A percentile compares a stretch with the other conserved stretches of the same genome.
Evolutionary conservation across 371 early-diverging fungal genomes (phyloP).

Genomic region (Apophysomyces sp.): DNA sequence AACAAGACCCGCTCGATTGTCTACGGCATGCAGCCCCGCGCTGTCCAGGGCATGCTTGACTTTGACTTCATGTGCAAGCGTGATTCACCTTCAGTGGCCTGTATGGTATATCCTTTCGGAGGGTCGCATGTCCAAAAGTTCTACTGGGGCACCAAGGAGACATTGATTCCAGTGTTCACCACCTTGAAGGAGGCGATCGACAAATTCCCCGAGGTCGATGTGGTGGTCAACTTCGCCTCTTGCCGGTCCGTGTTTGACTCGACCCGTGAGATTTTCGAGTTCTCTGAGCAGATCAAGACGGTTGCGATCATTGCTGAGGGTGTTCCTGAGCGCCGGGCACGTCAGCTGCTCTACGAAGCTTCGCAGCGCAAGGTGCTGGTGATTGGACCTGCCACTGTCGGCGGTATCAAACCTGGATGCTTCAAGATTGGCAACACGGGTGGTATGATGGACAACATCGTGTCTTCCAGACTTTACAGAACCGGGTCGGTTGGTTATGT

Average conservation of each 20-base stretch:
- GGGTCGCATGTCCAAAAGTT: conserved; percentile 96
- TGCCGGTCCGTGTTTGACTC: conserved; percentile 90
- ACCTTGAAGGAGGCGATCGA: conserved; percentile 77
- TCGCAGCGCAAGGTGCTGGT: conserved; percentile 76
- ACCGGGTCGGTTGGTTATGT: conserved; percentile 95
- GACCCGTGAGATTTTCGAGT: conserved; percentile 80
- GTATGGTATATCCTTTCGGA: conserved; percentile 97
- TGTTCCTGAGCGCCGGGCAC: conserved; percentile 93
- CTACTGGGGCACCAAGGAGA: conserved; percentile 98
- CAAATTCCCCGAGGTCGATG: conserved; percentile 88
- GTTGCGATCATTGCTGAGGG: conserved; percentile 97
- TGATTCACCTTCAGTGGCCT: conserved; percentile 84
- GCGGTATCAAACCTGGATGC: conserved; percentile 97
- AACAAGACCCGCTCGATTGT: conserved; percentile 86
- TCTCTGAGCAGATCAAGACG: conserved; percentile 76
- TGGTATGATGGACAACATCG: conserved; percentile 99
- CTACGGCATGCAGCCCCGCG: conserved; percentile 97
- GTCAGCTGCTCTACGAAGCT: conserved; percentile 82
- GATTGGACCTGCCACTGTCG: conserved; percentile 96
- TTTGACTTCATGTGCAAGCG: conserved; percentile 97
- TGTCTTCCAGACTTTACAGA: conserved; percentile 91
- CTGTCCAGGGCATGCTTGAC: conserved; percentile 97
- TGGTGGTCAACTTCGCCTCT: conserved; percentile 94
- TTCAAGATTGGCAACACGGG: conserved; percentile 99
- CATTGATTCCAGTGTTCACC: conserved; percentile 88